Base-by-base conservation (phyloP, 2,329 filamentous ascomycete species). In the Ophiognomonia clavigignenti-juglandacearum region DNA sequence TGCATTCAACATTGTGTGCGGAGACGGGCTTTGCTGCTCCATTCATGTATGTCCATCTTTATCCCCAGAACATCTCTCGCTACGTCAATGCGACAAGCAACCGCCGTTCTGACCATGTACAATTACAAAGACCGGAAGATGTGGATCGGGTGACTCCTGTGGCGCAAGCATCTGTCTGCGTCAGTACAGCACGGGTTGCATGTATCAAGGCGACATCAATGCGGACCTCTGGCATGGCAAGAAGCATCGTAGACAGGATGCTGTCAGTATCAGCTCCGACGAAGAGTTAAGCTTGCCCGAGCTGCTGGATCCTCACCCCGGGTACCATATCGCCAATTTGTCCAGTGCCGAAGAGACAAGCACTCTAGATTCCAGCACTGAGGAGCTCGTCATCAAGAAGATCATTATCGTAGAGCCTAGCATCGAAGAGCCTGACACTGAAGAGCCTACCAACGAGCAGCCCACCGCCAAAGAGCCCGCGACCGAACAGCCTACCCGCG, bases 111-210 rank as follows among this genome's bases (percentile, higher is more conserved):
- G n/a, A n/a, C n/a, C n/a, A n/a, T n/a, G n/a, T n/a, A n/a, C n/a
- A n/a, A n/a, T n/a, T n/a, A n/a, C n/a, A n/a, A n/a, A n/a, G n/a
- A n/a, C n/a, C 4, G 23, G 16, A 23, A 11, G 6, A 14, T 50
- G 48, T 26, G 36, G 35, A 26, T 50, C 43, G 19, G 39, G 32
- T 24, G 29, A 20, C 4, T 47, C 43, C 11, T 50, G 48, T 10
- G 27, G 48, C 14, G 20, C 39, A 11, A 23, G 22, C 18, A 18
- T 23, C n/a, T 50, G 48, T 14, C 18, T 39, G 16, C 43, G 39
- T 4, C 9, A 16, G 3, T 50, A 39, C 39, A 50, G 48, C 29
- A 47, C 48, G 23, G 48, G 48, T 19, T 50, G 48, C 20, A 4
- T 22, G 6, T 35, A 4, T 9, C 43, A 50, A 39, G 39, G 39